These are phyloP conservation scores for Apiospora aurea DNA, from an alignment of 2,329 filamentous ascomycete species.

Conservation along the genomic window DNA sequence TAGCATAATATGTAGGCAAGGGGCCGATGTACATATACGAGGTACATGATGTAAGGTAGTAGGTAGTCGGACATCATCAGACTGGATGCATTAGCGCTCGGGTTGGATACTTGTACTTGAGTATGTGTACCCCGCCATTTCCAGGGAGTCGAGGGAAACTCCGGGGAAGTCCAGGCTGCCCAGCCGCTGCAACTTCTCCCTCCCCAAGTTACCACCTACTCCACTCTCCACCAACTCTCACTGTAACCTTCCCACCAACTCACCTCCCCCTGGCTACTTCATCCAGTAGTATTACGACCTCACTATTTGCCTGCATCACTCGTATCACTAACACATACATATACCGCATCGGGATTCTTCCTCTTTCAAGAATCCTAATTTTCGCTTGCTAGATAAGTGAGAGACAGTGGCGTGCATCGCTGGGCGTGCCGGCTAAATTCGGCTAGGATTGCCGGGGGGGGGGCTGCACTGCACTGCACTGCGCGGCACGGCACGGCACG, in stretches of 20 bases:
- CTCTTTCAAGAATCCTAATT: not conserved
- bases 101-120: not conserved
- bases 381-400: not conserved
- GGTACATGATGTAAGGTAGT: not conserved
- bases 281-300: not conserved
- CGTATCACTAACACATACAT: not conserved
- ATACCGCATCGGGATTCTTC: not conserved
- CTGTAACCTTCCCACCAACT: constrained; percentile 1
- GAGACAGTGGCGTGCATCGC: not conserved
- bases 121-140: not conserved
- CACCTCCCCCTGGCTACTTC: not conserved
- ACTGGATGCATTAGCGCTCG: constrained; percentile 12
- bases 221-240: not conserved
- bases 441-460: not conserved
- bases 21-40: not conserved
- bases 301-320: not conserved
- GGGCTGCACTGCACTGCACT: too few species aligned
- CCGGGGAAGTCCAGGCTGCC: not conserved
- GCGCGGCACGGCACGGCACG: not conserved
- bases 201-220: too few species aligned
- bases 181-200: not conserved
- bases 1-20: not conserved
- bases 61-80: not conserved
- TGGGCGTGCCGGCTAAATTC: constrained; percentile 4
- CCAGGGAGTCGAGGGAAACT: not conserved